These are phyloP conservation scores for Aspergillus glaucus DNA, from an alignment of 2,329 filamentous ascomycete species.

Conservation along the genomic window DNA sequence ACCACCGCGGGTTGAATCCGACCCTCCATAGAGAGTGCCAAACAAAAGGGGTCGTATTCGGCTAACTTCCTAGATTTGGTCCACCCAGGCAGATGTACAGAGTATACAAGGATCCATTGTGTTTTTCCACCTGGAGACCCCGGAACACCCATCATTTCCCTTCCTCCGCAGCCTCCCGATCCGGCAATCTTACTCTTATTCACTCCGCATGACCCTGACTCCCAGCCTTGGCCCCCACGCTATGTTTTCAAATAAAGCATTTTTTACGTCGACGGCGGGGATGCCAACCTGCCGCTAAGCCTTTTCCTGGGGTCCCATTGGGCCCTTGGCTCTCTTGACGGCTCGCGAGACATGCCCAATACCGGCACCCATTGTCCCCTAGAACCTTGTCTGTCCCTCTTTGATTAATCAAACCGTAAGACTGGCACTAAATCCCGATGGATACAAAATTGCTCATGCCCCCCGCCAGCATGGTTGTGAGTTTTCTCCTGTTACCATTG, in stretches of 20 bases:
- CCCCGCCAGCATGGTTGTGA: not conserved
- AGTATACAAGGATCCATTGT: not conserved
- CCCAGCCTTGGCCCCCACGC: no score
- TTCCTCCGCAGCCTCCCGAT: not conserved
- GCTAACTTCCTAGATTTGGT: not conserved
- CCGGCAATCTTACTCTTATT: not conserved
- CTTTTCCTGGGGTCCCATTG: not conserved
- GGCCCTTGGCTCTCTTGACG: not conserved
- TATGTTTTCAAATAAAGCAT: no score
- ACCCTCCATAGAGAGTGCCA: not conserved
- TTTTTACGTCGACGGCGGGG: no score
- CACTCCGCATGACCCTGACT: not conserved
- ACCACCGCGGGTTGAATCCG: not conserved
- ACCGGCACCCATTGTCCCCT: not conserved
- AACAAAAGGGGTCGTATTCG: not conserved
- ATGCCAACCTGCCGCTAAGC: conserved; percentile 1
- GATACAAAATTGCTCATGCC: conserved; percentile 1
- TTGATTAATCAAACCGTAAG: conserved; percentile 1
- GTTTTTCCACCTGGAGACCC: not conserved
- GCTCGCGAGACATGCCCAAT: conserved; percentile 6
- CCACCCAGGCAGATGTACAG: not conserved
- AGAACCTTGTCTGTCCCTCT: not conserved
- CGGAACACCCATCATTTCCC: not conserved
- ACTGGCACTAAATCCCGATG: conserved; percentile 1
- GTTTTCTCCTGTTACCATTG: not conserved